Base-by-base conservation (phyloP, 208 protist species). In the Kentomonas sorsogonicus region DNA sequence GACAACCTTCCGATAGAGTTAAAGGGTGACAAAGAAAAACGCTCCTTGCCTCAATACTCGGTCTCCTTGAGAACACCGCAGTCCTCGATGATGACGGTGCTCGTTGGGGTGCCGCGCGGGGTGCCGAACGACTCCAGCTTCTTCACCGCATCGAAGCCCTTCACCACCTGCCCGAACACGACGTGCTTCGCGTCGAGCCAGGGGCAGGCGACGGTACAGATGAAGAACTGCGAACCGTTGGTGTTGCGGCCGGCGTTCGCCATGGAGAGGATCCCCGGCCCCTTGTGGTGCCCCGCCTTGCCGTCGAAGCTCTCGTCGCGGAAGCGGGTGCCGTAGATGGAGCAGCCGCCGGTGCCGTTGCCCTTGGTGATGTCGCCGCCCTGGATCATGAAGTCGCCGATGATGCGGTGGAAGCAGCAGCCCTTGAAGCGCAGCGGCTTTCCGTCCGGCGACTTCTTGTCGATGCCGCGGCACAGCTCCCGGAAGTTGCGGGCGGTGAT, bases 121-220 rank as follows among this genome's bases (percentile, higher is more conserved):
- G 84, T 79, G 9, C 91, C 88, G 39, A 72, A 69, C 25, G 56
- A 53, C 74, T 96, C 89, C 34, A 97, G 57, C 5, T 54, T 63
- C 59, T 78, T 88, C 6, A 97, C 78, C 40, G 83, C 56, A 18
- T 96, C 79, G 63, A 77, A 89, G 25, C 91, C 91, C 36, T 79
- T 74, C 13, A 83, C 50, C 34, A 98, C 95, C 55, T 91, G 73
- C 10, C 97, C 96, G 63, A 98, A 98, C 22, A 98, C 96, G 18
- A 97, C 93, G 74, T 99, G 97, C 63, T 96, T 96, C 40, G 87
- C 83, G 55, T 98, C 93, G 30, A 98, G 71, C 87, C 84, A 93
- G 31, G 83, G 71, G 57, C 79, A 90, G 10, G 75, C 56, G 1
- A 84, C 79, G 16, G 89, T 95, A 64, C 83, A 93, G 31, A 97